phyloP scores from a whole-genome alignment of 2,329 filamentous ascomycete species.

The Colletotrichum cereale region DNA sequence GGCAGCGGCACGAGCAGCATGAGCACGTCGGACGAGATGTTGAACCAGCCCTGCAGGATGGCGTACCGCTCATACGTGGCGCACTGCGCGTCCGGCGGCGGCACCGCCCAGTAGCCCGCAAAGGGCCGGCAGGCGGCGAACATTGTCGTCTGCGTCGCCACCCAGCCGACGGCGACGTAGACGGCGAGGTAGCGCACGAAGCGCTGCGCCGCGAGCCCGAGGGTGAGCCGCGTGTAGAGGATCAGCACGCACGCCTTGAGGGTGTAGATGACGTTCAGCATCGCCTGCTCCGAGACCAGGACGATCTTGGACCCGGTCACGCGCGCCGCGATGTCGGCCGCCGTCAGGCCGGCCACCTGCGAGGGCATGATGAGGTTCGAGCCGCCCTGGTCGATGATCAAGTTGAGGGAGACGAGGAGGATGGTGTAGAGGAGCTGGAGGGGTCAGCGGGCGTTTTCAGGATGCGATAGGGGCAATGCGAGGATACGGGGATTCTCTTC shows the following conservation, averaged over 20 bases:
- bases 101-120: constrained; percentile 60
- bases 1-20: constrained; percentile 63
- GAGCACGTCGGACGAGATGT: constrained; percentile 60
- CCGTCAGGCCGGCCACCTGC: constrained; percentile 46
- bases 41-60: constrained; percentile 61
- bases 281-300: constrained; percentile 57
- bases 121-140: constrained; percentile 62
- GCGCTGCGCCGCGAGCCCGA: constrained; percentile 49
- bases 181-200: constrained; percentile 52
- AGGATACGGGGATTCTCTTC: too few species aligned
- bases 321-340: constrained; percentile 54
- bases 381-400: constrained; percentile 26
- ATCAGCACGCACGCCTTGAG: constrained; percentile 59
- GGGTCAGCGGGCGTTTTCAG: neutral
- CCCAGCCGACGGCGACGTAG: constrained; percentile 57
- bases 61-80: constrained; percentile 60
- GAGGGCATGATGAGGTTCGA: constrained; percentile 55
- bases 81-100: constrained; percentile 59
- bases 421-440: constrained; percentile 24
- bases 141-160: constrained; percentile 58
- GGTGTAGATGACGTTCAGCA: constrained; percentile 48
- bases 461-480: too few species aligned
- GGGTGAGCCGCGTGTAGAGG: constrained; percentile 57
- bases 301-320: constrained; percentile 59
- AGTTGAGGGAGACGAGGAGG: constrained; percentile 18